Base-by-base conservation (phyloP, 768 basidiomycete genomes). In the Coprinellus aureogranulatus region DNA sequence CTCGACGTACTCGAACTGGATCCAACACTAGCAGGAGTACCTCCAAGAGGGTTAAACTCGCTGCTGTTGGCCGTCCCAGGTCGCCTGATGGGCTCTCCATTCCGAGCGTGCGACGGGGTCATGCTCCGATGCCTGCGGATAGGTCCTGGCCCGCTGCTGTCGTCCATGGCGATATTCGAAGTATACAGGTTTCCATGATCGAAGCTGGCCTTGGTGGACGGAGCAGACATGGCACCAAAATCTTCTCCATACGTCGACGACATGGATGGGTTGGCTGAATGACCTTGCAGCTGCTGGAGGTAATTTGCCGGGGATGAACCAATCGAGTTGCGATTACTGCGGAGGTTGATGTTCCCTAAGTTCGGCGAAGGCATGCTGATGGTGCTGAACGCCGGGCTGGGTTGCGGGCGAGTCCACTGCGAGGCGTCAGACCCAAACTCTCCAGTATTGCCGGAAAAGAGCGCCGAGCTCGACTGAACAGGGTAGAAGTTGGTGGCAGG, bases 71-170 rank as follows among this genome's bases (percentile, higher is more conserved):
- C 68, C 47, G 82, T 77, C 71, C 75, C 61, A 60, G 84, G 81
- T 57, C 81, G 59, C n/a, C 79, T 69, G 49, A 75, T 78, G 31
- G 75, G 74, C 61, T 82, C 82, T 44, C 77, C 82, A 53, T 73
- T 79, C 53, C 85, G 78, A 46, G 77, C 70, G 27, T 86, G 60
- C 0, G 85, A 85, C 9, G 90, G 89, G 8, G 90, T 92, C 80
- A 88, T 89, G 68, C 88, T 89, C 55, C 89, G 79, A 65, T 90
- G 84, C 46, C 90, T 77, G 52, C 88, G 75, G 46, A 85, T 77
- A 10, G 88, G 86, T 10, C 88, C 87, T n/a, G 80, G 65, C 14
- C 77, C 79, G 76, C 50, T n/a, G 8, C 42, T 37, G 26, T 62
- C 66, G 1, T 73, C 74, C 42, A 76, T 64, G 5, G 53, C 52